Base-by-base conservation (phyloP, 176 grass and related monocot species). In the Areca catechu region DNA sequence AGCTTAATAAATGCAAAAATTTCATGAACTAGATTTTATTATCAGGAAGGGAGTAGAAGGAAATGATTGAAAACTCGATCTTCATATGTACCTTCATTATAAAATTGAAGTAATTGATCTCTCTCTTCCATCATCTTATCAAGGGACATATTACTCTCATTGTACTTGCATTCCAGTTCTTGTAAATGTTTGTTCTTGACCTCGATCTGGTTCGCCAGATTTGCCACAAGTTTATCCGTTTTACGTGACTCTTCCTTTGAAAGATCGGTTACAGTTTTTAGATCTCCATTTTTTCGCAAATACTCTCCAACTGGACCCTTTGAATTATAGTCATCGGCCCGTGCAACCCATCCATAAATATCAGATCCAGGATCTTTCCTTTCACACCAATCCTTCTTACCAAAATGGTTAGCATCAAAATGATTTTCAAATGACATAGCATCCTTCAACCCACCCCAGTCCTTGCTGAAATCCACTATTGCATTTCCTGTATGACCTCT, bases 391-490 rank as follows among this genome's bases (percentile, higher is more conserved):
- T 87, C 75, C 54, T 25, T 34, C 63, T 68, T 88, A 48, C 84
- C 84, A 68, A 57, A 7, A 20, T 3, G 71, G 0, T n/a, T 19
- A 6, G 75, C 62, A 1, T 79, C 75, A 29, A 73, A 83, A 54
- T 73, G 12, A 21, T 69, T 82, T 2, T 88, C 52, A 65, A 88
- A 88, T 56, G 71, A 71, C 60, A 88, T 65, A 19, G 75, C 79
- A 51, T 88, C 57, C 62, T 76, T 76, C 67, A 88, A 88, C 24
- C 84, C 84, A 60, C 34, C 76, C 84, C 79, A 88, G 16, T 79
- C 79, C 50, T 79, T 82, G 53, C 52, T 50, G 64, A 83, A 88
- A 3, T 49, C 34, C 9, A 88, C 18, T 56, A 83, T 17, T 12
- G 69, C 85, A 30, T 30, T 65, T 10, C 77, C 73, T 9, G 71